Evolutionary conservation across 2,329 filamentous ascomycete species (phyloP).

Genomic region (Fusarium fujikuroi): DNA sequence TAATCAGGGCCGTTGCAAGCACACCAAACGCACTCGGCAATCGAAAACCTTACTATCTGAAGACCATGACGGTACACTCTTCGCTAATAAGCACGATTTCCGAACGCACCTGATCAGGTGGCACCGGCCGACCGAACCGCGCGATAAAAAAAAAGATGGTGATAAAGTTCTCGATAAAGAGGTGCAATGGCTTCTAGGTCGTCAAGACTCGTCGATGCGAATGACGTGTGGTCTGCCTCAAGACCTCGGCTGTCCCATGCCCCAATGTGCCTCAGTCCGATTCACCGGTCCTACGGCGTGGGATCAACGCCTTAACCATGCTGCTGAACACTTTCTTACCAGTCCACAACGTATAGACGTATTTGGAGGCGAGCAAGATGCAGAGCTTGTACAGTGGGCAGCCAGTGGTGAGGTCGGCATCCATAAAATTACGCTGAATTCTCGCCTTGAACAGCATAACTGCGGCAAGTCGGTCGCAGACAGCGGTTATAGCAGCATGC

Average conservation of each 20-base stretch:
- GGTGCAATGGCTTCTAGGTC: fast-evolving
- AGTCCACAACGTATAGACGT: fast-evolving
- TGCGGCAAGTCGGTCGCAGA: neutral
- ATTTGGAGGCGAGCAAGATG: fast-evolving
- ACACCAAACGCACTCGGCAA: too few relatives aligned
- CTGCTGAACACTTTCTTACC: fast-evolving
- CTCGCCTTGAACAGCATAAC: fast-evolving
- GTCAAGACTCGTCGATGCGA: neutral
- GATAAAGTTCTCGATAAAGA: neutral
- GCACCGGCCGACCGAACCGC: fast-evolving
- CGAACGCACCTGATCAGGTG: too few relatives aligned
- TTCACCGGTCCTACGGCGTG: fast-evolving
- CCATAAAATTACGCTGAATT: fast-evolving
- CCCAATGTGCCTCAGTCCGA: fast-evolving
- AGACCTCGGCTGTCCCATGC: fast-evolving
- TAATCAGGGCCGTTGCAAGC: too few relatives aligned
- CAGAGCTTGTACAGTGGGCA: fast-evolving
- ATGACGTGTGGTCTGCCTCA: fast-evolving
- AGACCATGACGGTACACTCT: too few relatives aligned
- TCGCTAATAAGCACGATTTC: too few relatives aligned
- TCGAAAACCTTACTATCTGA: too few relatives aligned
- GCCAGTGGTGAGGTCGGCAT: fast-evolving
- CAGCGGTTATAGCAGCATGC: neutral
- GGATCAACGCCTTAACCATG: fast-evolving
- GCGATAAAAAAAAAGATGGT: neutral